phyloP scores from a whole-genome alignment of 2,329 filamentous ascomycete genomes.

The Hymenoscyphus fraxineus region DNA sequence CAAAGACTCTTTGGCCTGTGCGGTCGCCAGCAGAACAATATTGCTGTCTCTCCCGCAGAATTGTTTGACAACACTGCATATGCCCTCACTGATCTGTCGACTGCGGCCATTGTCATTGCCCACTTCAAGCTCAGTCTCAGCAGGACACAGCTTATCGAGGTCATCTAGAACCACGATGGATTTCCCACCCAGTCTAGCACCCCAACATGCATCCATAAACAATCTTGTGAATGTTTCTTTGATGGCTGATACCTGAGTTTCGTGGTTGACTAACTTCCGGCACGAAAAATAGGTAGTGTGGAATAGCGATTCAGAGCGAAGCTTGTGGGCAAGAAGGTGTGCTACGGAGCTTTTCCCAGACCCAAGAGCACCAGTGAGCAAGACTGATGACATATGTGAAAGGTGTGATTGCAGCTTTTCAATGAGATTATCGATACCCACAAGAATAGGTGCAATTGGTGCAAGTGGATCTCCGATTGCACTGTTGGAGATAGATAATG shows the following conservation, averaged over 20 bases:
- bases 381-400: conserved; percentile 79
- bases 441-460: conserved; percentile 54
- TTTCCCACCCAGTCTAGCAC: conserved; percentile 77
- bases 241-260: conserved; percentile 82
- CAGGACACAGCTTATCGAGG: conserved; percentile 85
- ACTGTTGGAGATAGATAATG: conserved; percentile 49
- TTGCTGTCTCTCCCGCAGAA: conserved; percentile 77
- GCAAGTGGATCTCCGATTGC: conserved; percentile 54
- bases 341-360: conserved; percentile 84
- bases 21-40: conserved; percentile 84
- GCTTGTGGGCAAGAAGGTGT: conserved; percentile 67
- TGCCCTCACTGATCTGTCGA: conserved; percentile 83
- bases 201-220: conserved; percentile 90
- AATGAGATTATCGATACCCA: conserved; percentile 79
- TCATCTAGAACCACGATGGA: conserved; percentile 88
- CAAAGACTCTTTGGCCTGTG: conserved; percentile 86
- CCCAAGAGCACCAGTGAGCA: conserved; percentile 84
- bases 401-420: conserved; percentile 71
- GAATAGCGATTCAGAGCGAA: conserved; percentile 71
- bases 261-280: conserved; percentile 81
- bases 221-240: conserved; percentile 81
- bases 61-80: conserved; percentile 78
- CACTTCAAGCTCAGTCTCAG: conserved; percentile 90
- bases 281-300: conserved; percentile 85
- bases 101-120: conserved; percentile 91